Conservation (phyloP, 805 yeast genomes). For the Yamadazyma sp. region DNA sequence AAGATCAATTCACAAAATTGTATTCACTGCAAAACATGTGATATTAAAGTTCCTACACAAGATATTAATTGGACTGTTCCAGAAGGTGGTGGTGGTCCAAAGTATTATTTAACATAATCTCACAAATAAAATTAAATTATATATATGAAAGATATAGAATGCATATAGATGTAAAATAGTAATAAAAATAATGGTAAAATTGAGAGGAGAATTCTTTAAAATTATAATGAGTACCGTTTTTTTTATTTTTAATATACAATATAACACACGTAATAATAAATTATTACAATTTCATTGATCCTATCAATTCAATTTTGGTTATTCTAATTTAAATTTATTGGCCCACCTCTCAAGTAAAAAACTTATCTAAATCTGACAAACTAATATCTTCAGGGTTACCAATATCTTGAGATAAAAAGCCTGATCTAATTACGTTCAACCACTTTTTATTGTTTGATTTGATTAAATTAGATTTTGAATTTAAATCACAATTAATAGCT, state of each 20-base stretch:
- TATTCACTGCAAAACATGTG: conserved; percentile 98
- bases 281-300: conserved; percentile 1
- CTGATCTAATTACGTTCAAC: conserved; percentile 71
- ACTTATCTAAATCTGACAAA: conserved; percentile 57
- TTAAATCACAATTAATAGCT: conserved; percentile 38
- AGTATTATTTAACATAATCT: conserved; percentile 80
- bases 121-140: neutral
- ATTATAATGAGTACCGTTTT: neutral
- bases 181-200: too few species aligned
- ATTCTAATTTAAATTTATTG: neutral
- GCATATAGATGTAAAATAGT: too few species aligned
- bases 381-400: conserved; percentile 77
- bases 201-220: too few species aligned
- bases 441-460: conserved; percentile 49
- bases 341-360: conserved; percentile 28
- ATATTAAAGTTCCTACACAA: conserved; percentile 92
- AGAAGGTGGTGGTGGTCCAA: conserved; percentile 99
- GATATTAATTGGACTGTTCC: conserved; percentile 97
- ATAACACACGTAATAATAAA: conserved; percentile 10
- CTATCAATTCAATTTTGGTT: neutral
- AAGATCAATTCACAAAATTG: conserved; percentile 96
- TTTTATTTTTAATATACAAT: conserved; percentile 14
- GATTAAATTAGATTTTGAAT: conserved; percentile 15
- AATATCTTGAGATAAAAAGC: conserved; percentile 75
- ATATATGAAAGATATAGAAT: too few species aligned